A percentile compares a stretch with the other conserved stretches of the same genome.
phyloP scores from a whole-genome alignment of 192 early-diverging fungal species.

The Coemansia sp. region DNA sequence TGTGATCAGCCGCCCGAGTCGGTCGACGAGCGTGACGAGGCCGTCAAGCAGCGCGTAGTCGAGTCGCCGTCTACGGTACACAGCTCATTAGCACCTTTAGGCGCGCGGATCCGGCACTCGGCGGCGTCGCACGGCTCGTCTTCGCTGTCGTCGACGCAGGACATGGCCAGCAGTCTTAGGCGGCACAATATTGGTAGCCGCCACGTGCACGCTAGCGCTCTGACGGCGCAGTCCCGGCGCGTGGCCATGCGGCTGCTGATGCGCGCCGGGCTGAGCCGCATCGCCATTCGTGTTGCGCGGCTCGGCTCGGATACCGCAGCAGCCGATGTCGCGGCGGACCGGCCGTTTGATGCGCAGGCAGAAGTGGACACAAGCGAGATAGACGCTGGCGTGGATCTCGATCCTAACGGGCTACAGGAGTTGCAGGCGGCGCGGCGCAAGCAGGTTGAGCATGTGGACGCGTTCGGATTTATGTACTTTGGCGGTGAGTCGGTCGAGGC shows the following conservation, averaged over 20 bases:
- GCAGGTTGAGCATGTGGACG: slow-evolving; percentile 43
- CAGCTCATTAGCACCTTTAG: background rate
- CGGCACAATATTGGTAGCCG: background rate
- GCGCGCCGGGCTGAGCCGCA: slow-evolving; percentile 49
- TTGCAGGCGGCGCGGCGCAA: slow-evolving; percentile 39
- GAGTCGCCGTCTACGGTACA: slow-evolving; percentile 14
- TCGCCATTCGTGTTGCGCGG: slow-evolving; percentile 46
- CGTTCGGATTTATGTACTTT: slow-evolving; percentile 46
- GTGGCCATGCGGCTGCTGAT: slow-evolving; percentile 48
- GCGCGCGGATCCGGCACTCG: slow-evolving; percentile 12
- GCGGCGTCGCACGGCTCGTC: slow-evolving; percentile 27
- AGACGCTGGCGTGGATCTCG: slow-evolving; percentile 22
- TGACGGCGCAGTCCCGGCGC: slow-evolving; percentile 31
- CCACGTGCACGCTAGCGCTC: background rate
- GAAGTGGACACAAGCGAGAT: slow-evolving; percentile 2
- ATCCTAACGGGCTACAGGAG: slow-evolving; percentile 39
- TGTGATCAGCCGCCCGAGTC: slow-evolving; percentile 25
- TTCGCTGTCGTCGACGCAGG: background rate
- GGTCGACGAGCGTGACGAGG: slow-evolving; percentile 17
- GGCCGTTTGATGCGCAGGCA: too few species aligned
- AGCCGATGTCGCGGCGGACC: too few species aligned
- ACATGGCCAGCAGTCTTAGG: background rate
- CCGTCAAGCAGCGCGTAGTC: slow-evolving; percentile 32
- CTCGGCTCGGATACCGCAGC: slow-evolving; percentile 8
- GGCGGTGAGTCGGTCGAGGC: slow-evolving; percentile 19